Evolutionary conservation across 768 basidiomycete species (phyloP).

Genomic region (Kwoniella heveanensis): DNA sequence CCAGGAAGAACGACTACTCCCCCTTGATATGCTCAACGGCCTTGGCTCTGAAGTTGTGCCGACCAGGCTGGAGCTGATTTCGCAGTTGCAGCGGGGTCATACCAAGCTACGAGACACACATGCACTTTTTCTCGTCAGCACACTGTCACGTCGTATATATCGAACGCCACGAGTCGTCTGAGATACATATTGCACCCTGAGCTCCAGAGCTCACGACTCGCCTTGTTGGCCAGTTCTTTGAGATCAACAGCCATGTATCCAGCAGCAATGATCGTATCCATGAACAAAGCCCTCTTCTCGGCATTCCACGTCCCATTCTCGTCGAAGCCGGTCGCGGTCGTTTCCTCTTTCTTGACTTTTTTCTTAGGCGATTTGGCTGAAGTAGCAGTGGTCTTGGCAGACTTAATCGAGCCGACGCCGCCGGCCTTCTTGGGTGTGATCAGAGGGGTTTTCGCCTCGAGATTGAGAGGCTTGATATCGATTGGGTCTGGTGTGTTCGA

Average conservation of each 20-base stretch:
- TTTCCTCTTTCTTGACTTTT: background rate
- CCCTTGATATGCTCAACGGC: conserved; percentile 11
- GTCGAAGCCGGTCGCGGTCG: background rate
- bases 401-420: background rate
- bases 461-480: conserved; percentile 1
- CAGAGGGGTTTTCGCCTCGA: background rate
- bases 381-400: background rate
- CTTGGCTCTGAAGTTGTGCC: conserved; percentile 16
- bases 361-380: background rate
- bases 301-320: conserved; percentile 17
- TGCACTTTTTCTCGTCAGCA: conserved; percentile 12
- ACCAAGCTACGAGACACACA: conserved; percentile 2
- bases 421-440: conserved; percentile 7
- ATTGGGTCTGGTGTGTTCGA: background rate
- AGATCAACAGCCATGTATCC: conserved; percentile 25
- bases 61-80: conserved; percentile 17
- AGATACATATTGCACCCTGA: no score
- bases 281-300: conserved; percentile 18
- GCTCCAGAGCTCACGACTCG: background rate
- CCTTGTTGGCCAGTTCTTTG: conserved; percentile 10
- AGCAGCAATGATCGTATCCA: conserved; percentile 25
- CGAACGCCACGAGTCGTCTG: no score
- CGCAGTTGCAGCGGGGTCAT: conserved; percentile 12
- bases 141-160: no score
- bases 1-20: conserved; percentile 3